Base-by-base conservation (phyloP, 2,329 filamentous ascomycete genomes). In the Aspergillus sp. region DNA sequence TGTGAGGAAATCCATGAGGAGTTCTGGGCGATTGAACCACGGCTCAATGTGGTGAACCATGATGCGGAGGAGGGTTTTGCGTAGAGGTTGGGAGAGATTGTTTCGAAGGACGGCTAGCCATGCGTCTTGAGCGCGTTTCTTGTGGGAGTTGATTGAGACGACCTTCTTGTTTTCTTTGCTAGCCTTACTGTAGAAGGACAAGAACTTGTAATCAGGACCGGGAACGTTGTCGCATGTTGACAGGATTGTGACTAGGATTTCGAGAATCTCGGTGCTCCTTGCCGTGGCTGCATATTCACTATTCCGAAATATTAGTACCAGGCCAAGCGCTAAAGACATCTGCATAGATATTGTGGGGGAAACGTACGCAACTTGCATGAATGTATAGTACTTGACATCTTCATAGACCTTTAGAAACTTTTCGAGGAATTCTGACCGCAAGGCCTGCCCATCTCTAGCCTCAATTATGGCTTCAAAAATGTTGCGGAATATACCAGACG, bases 1-100 rank as follows among this genome's bases (percentile, higher is more conserved):
- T n/a, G 92, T 96, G 55, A 99, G 79, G 74, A 98, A 99, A 77
- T 99, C 95, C 82, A 96, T 92, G 35, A 99, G 83, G 41, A 96
- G 82, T 70, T 98, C 93, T 1, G 92, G 89, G 61, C 91, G 90
- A 48, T 82, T 84, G 75, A 98, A 96, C 90, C 91, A 96, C 0
- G 93, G 93, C 23, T 90, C 89, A 65, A 97, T 91, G 35, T 87
- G 87, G 43, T 85, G 84, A 2, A 90, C 87, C 76, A 96, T 88
- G 60, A 89, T 83, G 59, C 85, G 83, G 48, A 99, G 81, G 2
- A 96, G 82, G 49, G 81, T 80, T 73, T 98, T 98, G 52, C 90
- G 87, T 71, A 96, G 89, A 15, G 89, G 84, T 62, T 87, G 86
- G 49, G 82, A 84, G 50, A 92, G 81, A 43, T 56, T 87, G 79